Base-by-base conservation (phyloP, 2,329 filamentous ascomycete genomes). In the Sporothrix variecibatus region DNA sequence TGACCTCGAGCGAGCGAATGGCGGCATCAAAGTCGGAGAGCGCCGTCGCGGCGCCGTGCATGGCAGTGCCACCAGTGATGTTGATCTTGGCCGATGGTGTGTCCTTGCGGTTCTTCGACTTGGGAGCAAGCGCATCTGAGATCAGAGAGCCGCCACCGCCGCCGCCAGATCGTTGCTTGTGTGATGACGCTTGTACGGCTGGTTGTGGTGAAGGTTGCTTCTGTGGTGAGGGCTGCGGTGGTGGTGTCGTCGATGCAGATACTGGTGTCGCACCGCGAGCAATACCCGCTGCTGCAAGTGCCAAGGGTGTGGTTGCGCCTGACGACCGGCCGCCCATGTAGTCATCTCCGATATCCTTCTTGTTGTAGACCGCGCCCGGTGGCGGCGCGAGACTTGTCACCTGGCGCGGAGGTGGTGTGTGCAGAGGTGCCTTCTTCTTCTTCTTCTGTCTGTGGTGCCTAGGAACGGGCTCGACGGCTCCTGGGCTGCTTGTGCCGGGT, bases 1-100 rank as follows among this genome's bases (percentile, higher is more conserved):
- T 93, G n/a, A 97, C 88, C 81, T 99, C 96, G 7, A 99, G 88
- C 1, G 92, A 88, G 31, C 94, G 91, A 77, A 99, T 98, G 4
- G 95, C 95, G 0, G 94, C 91, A 77, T 93, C 91, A 1, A 93
- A 83, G 78, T 92, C 91, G 20, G 89, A 89, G 23, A 96, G 85
- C 0, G 91, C 90, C 1, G 91, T 92, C 0, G 93, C 94, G 51
- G 92, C 90, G 20, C 94, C 93, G 73, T 94, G 91, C 93, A 96
- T 96, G 1, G 93, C 90, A 11, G 89, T 91, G 15, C 94, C 94
- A 58, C 94, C 94, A 0, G 92, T 86, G 73, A 96, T 91, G 76
- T 89, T 89, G 73, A 94, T 82, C 81, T 94, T 95, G 49, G 91
- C 87, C 58, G 86, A 20, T 1, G 71, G 20, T 0, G 23, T 40